Evolutionary conservation across 164 flowering plant genomes (phyloP).

Genomic region (Berberis vulgaris): DNA sequence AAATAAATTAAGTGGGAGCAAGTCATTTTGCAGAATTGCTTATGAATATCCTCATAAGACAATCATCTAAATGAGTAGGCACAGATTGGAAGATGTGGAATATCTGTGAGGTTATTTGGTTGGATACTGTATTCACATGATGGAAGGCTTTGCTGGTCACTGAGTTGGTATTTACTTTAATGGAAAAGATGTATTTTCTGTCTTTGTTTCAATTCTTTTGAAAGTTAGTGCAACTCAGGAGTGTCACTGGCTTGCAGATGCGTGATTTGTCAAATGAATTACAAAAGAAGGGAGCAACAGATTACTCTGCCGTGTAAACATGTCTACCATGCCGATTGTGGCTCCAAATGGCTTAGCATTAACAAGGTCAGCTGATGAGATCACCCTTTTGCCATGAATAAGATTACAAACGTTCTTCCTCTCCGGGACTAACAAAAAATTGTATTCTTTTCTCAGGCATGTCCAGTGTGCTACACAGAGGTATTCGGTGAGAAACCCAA

Average conservation of each 20-base stretch:
- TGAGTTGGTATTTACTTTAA: too few relatives aligned
- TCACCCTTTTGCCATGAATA: background rate
- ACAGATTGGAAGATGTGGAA: too few relatives aligned
- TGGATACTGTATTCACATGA: too few relatives aligned
- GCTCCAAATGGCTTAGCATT: constrained; percentile 77
- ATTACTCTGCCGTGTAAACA: constrained; percentile 85
- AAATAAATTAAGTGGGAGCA: too few relatives aligned
- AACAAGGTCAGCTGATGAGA: constrained; percentile 51
- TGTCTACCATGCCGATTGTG: constrained; percentile 60
- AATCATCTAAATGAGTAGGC: too few relatives aligned
- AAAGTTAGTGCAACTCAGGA: too few relatives aligned
- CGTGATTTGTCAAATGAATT: constrained; percentile 91
- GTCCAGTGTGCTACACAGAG: constrained; percentile 76
- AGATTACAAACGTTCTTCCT: background rate
- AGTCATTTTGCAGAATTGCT: too few relatives aligned
- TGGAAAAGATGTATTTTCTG: too few relatives aligned
- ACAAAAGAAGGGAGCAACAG: constrained; percentile 54
- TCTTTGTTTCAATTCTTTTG: too few relatives aligned
- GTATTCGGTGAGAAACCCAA: constrained; percentile 37
- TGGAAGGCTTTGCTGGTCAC: too few relatives aligned
- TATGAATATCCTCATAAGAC: too few relatives aligned
- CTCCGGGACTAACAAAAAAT: background rate
- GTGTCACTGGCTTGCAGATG: constrained; percentile 35
- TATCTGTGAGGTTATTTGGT: too few relatives aligned
- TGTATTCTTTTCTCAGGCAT: constrained; percentile 34